Conservation (phyloP, 768 basidiomycete genomes). For the Suillus cothurnatus region DNA sequence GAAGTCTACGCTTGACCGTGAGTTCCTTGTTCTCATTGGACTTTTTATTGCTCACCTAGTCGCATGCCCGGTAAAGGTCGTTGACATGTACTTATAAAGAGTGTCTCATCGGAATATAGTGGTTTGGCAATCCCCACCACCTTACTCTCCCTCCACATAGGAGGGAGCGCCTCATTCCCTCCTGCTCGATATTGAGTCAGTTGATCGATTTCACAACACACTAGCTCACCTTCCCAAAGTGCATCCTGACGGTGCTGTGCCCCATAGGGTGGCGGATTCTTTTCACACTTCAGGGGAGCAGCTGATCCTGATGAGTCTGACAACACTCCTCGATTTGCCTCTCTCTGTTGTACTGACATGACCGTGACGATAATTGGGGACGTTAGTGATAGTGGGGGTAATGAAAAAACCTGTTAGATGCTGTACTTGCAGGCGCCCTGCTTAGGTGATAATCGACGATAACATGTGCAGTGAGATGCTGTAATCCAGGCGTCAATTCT, state of each 20-base stretch:
- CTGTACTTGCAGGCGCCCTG: too few species aligned
- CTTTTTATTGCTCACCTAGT: neutral
- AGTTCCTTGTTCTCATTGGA: neutral
- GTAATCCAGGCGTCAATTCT: too few species aligned
- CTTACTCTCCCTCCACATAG: neutral
- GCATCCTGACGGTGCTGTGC: neutral
- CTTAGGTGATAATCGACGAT: too few species aligned
- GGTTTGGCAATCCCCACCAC: neutral
- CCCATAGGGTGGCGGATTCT: neutral
- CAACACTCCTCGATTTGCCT: neutral
- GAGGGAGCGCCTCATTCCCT: neutral
- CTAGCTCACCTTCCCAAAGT: neutral
- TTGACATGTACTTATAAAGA: accelerated
- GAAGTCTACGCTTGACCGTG: neutral
- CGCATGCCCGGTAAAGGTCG: neutral
- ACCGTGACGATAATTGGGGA: too few species aligned
- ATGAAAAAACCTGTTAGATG: too few species aligned
- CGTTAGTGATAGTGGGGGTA: too few species aligned
- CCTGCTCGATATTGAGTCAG: neutral
- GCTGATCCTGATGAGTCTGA: neutral
- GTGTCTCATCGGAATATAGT: neutral
- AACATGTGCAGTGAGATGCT: too few species aligned
- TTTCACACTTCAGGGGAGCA: neutral
- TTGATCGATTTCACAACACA: neutral
- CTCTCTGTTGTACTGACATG: neutral